These are phyloP conservation scores for Fusarium sp. DNA, from an alignment of 2,329 filamentous ascomycete genomes.

Conservation along the genomic window DNA sequence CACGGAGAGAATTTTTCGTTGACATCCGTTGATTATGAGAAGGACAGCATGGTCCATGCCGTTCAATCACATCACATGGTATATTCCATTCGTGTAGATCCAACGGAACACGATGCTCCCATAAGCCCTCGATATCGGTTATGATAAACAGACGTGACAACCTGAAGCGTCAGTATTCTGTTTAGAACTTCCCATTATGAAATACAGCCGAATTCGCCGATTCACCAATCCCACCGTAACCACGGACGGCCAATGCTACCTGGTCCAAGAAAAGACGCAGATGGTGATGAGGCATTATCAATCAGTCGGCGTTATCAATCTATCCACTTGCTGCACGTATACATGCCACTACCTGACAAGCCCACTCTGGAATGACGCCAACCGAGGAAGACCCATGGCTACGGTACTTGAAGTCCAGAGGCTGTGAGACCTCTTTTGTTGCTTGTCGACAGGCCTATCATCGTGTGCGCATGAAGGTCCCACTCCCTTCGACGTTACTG, in stretches of 20 bases:
- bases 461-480: conserved; percentile 12
- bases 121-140: too few relatives aligned
- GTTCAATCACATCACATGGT: neutral
- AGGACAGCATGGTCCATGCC: too few relatives aligned
- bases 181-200: too few relatives aligned
- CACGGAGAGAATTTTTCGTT: neutral
- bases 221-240: neutral
- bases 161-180: too few relatives aligned
- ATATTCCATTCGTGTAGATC: neutral
- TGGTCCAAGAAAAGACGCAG: conserved; percentile 1
- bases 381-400: conserved; percentile 26
- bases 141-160: too few relatives aligned
- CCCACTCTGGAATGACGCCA: conserved; percentile 37
- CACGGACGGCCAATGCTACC: neutral
- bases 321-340: conserved; percentile 14
- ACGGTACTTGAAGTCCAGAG: conserved; percentile 6
- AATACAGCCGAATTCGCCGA: neutral
- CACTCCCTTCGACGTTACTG: conserved; percentile 19
- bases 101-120: too few relatives aligned
- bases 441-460: conserved; percentile 4
- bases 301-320: conserved; percentile 47
- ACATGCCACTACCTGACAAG: conserved; percentile 20
- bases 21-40: too few relatives aligned
- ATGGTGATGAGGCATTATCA: conserved; percentile 46
- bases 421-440: conserved; percentile 9